These are phyloP conservation scores for Coemansia linderi DNA, from an alignment of 371 early-diverging fungal species.

Conservation along the genomic window DNA sequence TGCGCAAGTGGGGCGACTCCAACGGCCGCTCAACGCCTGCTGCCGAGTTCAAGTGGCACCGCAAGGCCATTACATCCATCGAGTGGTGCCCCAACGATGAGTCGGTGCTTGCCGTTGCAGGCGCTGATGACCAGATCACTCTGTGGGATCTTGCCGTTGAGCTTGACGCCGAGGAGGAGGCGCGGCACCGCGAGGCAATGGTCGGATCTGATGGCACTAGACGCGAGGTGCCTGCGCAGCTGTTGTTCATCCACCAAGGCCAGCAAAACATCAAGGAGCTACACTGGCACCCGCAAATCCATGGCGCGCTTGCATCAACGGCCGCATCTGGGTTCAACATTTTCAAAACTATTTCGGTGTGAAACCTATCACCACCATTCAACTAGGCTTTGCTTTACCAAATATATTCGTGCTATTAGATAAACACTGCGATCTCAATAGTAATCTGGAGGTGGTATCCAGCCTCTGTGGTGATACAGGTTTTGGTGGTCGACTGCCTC, in stretches of 20 bases:
- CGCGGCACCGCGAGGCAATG: constrained; percentile 54
- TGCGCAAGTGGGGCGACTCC: constrained; percentile 68
- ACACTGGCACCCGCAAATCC: constrained; percentile 94
- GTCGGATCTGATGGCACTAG: constrained; percentile 62
- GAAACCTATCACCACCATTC: constrained; percentile 11
- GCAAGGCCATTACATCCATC: constrained; percentile 88
- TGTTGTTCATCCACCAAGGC: constrained; percentile 94
- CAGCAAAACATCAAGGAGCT: constrained; percentile 92
- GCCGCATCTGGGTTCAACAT: constrained; percentile 90
- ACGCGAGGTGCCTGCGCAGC: constrained; percentile 87
- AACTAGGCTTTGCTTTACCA: not conserved
- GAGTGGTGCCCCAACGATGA: constrained; percentile 96
- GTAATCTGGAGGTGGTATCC: not conserved
- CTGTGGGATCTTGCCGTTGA: constrained; percentile 97
- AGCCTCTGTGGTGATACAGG: not conserved
- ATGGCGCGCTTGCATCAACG: constrained; percentile 88
- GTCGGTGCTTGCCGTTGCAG: constrained; percentile 88
- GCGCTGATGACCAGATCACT: constrained; percentile 95
- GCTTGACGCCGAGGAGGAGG: constrained; percentile 87
- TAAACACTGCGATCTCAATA: not conserved
- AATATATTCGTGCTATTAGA: not conserved
- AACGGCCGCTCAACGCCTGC: constrained; percentile 67
- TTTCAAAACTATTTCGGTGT: constrained; percentile 91
- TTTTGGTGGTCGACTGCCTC: not conserved
- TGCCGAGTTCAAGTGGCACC: constrained; percentile 97